Conservation (phyloP, 2,329 filamentous ascomycete species). For the Pestalotiopsis sp. region DNA sequence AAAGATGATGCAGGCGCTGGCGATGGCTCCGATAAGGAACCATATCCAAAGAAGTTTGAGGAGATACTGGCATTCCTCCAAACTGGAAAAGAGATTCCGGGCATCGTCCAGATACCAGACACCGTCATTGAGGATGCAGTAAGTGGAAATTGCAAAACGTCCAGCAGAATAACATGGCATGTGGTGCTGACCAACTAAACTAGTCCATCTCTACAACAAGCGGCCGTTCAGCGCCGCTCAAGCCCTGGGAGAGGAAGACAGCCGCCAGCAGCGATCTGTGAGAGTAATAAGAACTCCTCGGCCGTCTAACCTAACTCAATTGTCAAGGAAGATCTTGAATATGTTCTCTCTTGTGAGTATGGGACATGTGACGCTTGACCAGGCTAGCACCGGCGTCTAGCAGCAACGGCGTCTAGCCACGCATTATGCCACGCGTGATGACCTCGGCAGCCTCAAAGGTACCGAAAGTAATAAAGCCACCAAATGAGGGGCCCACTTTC, state of each 20-base stretch:
- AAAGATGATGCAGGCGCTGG: conserved; percentile 18
- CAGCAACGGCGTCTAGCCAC: not conserved
- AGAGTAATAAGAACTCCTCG: not conserved
- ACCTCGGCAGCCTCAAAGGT: not conserved
- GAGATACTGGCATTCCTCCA: conserved; percentile 75
- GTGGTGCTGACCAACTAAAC: not conserved
- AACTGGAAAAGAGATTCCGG: conserved; percentile 69
- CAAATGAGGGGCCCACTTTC: no score
- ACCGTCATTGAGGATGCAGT: conserved; percentile 64
- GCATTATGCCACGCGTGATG: no score
- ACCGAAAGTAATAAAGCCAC: no score
- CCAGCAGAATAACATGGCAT: not conserved
- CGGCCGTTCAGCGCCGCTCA: conserved; percentile 12
- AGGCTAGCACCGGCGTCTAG: not conserved
- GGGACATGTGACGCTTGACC: not conserved
- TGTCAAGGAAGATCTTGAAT: not conserved
- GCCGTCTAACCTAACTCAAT: no score
- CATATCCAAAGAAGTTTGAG: conserved; percentile 73
- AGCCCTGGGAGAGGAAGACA: conserved; percentile 13
- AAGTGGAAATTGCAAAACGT: not conserved
- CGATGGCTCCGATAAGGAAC: conserved; percentile 35
- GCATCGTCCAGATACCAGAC: conserved; percentile 73
- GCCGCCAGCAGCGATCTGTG: not conserved
- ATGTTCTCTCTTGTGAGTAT: not conserved
- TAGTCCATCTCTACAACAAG: conserved; percentile 15